Conservation (phyloP, 1,284 basidiomycete species). For the Prillingera fragicola region DNA sequence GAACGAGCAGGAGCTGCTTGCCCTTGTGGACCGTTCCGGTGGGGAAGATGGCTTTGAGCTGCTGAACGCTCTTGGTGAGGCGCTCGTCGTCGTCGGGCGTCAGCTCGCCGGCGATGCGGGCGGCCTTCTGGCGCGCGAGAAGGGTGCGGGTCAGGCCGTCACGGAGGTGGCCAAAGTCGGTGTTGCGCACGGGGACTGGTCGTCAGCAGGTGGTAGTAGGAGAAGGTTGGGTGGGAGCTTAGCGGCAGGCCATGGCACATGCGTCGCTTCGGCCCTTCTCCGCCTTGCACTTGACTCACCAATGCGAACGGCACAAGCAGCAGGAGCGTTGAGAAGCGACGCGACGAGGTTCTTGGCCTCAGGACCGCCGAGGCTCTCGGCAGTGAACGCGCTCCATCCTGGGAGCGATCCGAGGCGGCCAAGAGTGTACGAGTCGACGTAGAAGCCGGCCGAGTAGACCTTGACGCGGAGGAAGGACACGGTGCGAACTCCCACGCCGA, state of each 20-base stretch:
- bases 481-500: slow-evolving; percentile 53
- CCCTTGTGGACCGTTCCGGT: slow-evolving; percentile 50
- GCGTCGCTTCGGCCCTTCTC: too few relatives aligned
- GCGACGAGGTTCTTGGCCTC: slow-evolving; percentile 5
- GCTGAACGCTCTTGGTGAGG: slow-evolving; percentile 39
- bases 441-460: slow-evolving; percentile 54
- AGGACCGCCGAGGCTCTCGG: background rate
- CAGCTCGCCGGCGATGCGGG: slow-evolving; percentile 26
- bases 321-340: slow-evolving; percentile 14
- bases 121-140: slow-evolving; percentile 49
- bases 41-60: slow-evolving; percentile 51
- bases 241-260: too few relatives aligned
- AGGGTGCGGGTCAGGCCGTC: slow-evolving; percentile 54
- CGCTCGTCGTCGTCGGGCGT: slow-evolving; percentile 36
- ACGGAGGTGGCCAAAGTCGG: slow-evolving; percentile 53
- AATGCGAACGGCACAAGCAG: slow-evolving; percentile 44
- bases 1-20: slow-evolving; percentile 46
- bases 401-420: slow-evolving; percentile 6
- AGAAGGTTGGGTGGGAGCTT: too few relatives aligned
- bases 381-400: background rate
- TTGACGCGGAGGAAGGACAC: slow-evolving; percentile 53
- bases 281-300: slow-evolving; percentile 33
- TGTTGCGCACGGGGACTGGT: slow-evolving; percentile 52
- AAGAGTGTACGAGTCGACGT: slow-evolving; percentile 45
- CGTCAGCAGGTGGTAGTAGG: too few relatives aligned